Evolutionary conservation across 2,329 filamentous ascomycete species (phyloP), one percentile per base, ranked within the genome.

Genomic region (Biscogniauxia mediterranea): DNA sequence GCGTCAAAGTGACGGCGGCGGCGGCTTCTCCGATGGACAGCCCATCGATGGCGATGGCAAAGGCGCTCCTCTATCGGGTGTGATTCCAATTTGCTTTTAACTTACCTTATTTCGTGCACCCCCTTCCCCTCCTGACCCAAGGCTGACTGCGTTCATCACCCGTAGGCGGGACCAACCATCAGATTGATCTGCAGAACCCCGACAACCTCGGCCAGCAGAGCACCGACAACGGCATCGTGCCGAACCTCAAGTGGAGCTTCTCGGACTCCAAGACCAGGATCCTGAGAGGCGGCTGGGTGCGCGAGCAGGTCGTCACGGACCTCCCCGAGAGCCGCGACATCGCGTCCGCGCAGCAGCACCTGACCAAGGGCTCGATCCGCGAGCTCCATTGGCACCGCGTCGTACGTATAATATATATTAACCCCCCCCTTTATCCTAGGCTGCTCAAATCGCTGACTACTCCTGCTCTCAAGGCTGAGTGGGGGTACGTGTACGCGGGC

Each of bases 191-290:
- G 1, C 80, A 86, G 63, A 89, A 89, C 67, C 87, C 87, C 0
- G 83, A 86, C 63, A 86, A 87, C 68, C 80, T 90, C 0, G 86
- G 85, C 15, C 79, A 79, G 54, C 83, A 89, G 66, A 77, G 79
- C 17, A 89, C 87, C 1, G 88, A 90, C 69, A 80, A 79, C 54
- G 88, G 88, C 17, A 76, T 82, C 11, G 87, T 90, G 0, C 84
- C 85, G 0, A 90, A 90, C 69, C 77, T 89, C 66, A 90, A 89
- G 71, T 85, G 87, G 88, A 84, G 85, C 57, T 90, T 90, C 74
- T 89, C 86, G 0, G 84, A 89, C 71, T 89, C 86, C 23, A 87
- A 85, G 75, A 87, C 85, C 1, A 80, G 80, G 23, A 78, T 89
- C 42, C 78, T 86, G 56, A 82, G 81, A 25, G 88, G 87, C 1